Evolutionary conservation across 1,284 basidiomycete genomes (phyloP).

Genomic region (Bondarzewia mesenterica): DNA sequence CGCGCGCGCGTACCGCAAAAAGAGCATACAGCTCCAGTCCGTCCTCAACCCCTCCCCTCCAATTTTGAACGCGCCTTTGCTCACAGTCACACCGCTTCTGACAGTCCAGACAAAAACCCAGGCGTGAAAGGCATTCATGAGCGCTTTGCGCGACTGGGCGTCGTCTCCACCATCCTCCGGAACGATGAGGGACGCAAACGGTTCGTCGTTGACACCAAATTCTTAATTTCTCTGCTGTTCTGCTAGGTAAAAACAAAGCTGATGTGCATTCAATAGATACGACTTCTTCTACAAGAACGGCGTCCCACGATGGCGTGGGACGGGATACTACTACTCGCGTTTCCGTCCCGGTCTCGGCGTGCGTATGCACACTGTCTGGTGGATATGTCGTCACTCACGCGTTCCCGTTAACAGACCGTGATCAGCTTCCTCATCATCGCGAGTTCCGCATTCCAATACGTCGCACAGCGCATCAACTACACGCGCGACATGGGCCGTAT

Average conservation of each 20-base stretch:
- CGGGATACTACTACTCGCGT: constrained; percentile 86
- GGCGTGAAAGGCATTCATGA: constrained; percentile 76
- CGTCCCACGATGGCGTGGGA: constrained; percentile 83
- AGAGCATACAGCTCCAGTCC: constrained; percentile 82
- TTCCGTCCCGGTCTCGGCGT: constrained; percentile 86
- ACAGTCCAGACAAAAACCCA: constrained; percentile 89
- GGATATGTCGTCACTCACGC: not conserved
- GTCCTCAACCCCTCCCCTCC: constrained; percentile 19
- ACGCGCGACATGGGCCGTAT: constrained; percentile 65
- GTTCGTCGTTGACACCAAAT: constrained; percentile 41
- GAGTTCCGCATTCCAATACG: constrained; percentile 71
- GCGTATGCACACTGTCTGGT: constrained; percentile 18
- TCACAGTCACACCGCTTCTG: not conserved
- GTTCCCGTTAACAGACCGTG: constrained; percentile 44
- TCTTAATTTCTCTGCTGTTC: no score
- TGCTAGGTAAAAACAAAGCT: no score
- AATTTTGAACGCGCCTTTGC: not conserved
- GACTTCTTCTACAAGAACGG: constrained; percentile 92
- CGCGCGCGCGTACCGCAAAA: constrained; percentile 81
- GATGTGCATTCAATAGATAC: no score
- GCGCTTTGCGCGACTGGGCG: constrained; percentile 80
- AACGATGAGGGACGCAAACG: constrained; percentile 70
- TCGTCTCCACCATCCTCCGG: constrained; percentile 78
- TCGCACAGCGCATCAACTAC: constrained; percentile 74
- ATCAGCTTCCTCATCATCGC: constrained; percentile 67